These are phyloP conservation scores for Chaetomium sp. DNA, from an alignment of 2,329 filamentous ascomycete genomes.

Conservation along the genomic window DNA sequence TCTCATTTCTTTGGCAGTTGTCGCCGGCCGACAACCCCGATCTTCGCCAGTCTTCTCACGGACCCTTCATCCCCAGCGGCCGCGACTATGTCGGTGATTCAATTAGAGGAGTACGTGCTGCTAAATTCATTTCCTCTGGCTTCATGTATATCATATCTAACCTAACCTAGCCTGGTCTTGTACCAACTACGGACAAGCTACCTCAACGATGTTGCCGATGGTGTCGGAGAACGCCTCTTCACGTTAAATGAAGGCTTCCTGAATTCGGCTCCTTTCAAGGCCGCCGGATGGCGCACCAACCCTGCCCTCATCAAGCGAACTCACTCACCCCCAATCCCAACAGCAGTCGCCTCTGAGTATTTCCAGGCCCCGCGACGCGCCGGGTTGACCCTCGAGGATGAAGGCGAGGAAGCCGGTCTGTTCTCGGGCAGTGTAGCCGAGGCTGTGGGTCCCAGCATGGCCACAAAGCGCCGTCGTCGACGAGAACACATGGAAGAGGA, in stretches of 20 bases:
- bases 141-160: constrained; percentile 5
- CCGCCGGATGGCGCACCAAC: constrained; percentile 72
- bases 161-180: constrained; percentile 58
- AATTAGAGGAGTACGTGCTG: constrained; percentile 36
- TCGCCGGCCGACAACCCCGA: no score
- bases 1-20: no score
- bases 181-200: constrained; percentile 79
- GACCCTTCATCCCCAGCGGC: no score
- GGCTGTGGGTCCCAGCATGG: constrained; percentile 60
- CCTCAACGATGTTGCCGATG: constrained; percentile 72
- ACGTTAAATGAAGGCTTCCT: constrained; percentile 73
- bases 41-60: no score
- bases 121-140: no score
- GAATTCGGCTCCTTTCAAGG: constrained; percentile 75
- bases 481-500: constrained; percentile 76
- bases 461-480: constrained; percentile 58
- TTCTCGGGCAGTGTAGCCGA: constrained; percentile 62
- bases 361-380: constrained; percentile 64
- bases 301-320: constrained; percentile 72
- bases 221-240: constrained; percentile 77
- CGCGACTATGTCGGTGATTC: constrained; percentile 37
- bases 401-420: constrained; percentile 66
- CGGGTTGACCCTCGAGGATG: constrained; percentile 60
- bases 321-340: constrained; percentile 80
- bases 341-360: constrained; percentile 75